These are phyloP conservation scores for Ophiostoma tasmaniense DNA, from an alignment of 2,329 filamentous ascomycete species.

Conservation along the genomic window DNA sequence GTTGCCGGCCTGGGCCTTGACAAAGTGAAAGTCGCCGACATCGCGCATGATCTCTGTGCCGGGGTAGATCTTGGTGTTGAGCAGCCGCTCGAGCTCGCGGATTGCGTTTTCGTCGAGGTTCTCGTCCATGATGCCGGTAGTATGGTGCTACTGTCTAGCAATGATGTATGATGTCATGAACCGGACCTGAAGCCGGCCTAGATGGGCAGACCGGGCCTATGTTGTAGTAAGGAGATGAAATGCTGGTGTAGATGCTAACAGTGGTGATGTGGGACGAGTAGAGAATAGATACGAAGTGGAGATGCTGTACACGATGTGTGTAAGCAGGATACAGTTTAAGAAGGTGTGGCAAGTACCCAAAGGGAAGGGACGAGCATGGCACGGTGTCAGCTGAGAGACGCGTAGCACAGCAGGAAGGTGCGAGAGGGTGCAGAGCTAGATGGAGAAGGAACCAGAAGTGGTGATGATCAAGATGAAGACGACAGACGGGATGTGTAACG, in stretches of 20 bases:
- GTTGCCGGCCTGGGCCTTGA: slow-evolving; percentile 40
- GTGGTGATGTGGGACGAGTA: neutral
- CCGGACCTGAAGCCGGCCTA: neutral
- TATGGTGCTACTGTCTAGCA: neutral
- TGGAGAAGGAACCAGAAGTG: neutral
- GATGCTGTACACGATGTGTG: neutral
- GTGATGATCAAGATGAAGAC: neutral
- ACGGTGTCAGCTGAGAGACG: neutral
- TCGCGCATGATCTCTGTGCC: slow-evolving; percentile 37
- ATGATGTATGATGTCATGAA: neutral
- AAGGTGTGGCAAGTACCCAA: neutral
- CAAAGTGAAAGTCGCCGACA: slow-evolving; percentile 54
- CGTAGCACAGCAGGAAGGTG: neutral
- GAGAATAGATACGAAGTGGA: neutral
- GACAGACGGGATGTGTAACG: neutral
- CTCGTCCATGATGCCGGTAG: neutral
- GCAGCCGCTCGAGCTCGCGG: slow-evolving; percentile 15
- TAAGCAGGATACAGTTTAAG: neutral
- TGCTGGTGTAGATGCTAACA: neutral
- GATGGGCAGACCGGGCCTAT: neutral
- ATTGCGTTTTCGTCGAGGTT: slow-evolving; percentile 15
- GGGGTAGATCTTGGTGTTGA: slow-evolving; percentile 26
- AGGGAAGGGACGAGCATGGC: neutral
- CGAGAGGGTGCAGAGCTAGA: neutral
- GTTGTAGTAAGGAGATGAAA: neutral